Evolutionary conservation across 2,329 filamentous ascomycete species (phyloP).

Genomic region (Colletotrichum caudatum): DNA sequence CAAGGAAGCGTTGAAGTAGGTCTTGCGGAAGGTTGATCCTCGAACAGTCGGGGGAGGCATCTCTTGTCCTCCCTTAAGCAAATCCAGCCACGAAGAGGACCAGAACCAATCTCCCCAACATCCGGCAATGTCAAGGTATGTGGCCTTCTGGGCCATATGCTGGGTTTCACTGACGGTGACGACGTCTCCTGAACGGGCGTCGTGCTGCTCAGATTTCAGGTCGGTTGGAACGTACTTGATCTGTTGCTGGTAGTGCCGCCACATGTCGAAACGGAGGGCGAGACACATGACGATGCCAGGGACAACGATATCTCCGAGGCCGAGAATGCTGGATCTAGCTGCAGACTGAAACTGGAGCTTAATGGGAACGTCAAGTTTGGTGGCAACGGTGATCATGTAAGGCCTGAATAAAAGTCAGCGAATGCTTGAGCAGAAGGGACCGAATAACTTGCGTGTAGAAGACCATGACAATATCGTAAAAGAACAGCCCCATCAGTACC

Average conservation of each 20-base stretch:
- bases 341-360: slow-evolving; percentile 83
- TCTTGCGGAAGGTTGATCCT: slow-evolving; percentile 76
- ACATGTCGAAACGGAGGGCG: slow-evolving; percentile 91
- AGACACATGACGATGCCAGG: slow-evolving; percentile 92
- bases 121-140: slow-evolving; percentile 72
- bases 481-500: slow-evolving; percentile 83
- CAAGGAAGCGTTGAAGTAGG: slow-evolving; percentile 85
- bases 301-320: slow-evolving; percentile 92
- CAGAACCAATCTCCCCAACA: slow-evolving; percentile 89
- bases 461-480: slow-evolving; percentile 95
- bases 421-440: slow-evolving; percentile 1
- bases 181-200: slow-evolving; percentile 49
- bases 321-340: slow-evolving; percentile 82
- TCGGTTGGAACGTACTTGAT: slow-evolving; percentile 61
- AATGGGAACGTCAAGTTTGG: slow-evolving; percentile 89
- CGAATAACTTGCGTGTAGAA: slow-evolving; percentile 79
- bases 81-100: slow-evolving; percentile 60
- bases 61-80: slow-evolving; percentile 42
- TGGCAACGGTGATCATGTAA: slow-evolving; percentile 89
- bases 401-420: slow-evolving; percentile 62
- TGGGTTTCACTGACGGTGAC: slow-evolving; percentile 54
- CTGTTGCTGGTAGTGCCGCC: slow-evolving; percentile 81
- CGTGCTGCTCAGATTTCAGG: slow-evolving; percentile 50
- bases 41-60: slow-evolving; percentile 49
- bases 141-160: slow-evolving; percentile 56